Evolutionary conservation across 2,329 filamentous ascomycete species (phyloP).

Genomic region (Xylaria multiplex): DNA sequence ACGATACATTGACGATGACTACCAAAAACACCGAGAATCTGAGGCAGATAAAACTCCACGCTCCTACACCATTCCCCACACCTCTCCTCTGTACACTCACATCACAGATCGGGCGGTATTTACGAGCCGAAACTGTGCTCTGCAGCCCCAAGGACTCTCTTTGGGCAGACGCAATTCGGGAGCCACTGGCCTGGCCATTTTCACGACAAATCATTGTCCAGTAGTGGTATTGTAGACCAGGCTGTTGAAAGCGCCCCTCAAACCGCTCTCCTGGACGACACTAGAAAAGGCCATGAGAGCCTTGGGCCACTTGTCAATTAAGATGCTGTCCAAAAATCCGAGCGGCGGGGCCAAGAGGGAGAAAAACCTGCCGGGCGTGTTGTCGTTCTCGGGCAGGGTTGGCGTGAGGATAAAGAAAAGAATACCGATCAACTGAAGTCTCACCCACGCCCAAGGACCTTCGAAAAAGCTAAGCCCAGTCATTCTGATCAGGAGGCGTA

Average conservation of each 20-base stretch:
- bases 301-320: slow-evolving; percentile 3
- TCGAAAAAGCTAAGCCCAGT: not conserved
- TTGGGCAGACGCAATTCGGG: not conserved
- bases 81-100: not conserved
- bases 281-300: not conserved
- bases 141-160: not conserved
- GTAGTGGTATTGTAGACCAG: not conserved
- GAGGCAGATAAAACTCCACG: not conserved
- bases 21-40: not conserved
- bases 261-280: not conserved
- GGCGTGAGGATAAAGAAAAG: not conserved
- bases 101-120: not conserved
- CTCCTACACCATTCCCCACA: not conserved
- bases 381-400: not conserved
- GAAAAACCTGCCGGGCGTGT: not conserved
- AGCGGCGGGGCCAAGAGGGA: not conserved
- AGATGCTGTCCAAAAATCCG: slow-evolving; percentile 3
- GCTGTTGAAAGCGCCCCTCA: not conserved
- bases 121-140: not conserved
- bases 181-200: not conserved
- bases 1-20: slow-evolving; percentile 1
- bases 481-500: not conserved
- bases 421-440: not conserved
- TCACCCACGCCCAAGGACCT: not conserved
- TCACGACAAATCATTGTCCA: not conserved